Percentiles rank a stretch among this genome's conserved stretches.
phyloP scores from a whole-genome alignment of 306 rosid genomes.

The Lotus japonicus region DNA sequence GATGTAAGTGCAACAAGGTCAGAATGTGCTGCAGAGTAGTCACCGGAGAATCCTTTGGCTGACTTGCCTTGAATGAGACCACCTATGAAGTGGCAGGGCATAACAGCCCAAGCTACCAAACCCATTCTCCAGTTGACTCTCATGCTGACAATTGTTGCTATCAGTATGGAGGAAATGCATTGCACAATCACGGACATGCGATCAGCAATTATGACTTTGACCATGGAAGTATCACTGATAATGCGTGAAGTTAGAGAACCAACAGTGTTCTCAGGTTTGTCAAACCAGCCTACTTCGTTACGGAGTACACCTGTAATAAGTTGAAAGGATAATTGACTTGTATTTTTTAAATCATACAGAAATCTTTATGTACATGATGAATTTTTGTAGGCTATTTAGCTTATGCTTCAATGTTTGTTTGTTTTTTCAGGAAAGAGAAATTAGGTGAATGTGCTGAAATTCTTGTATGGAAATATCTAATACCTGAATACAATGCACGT shows the following conservation, averaged over 20 bases:
- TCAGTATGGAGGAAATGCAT: conserved; percentile 77
- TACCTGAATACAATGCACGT: conserved; percentile 69
- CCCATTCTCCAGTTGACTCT: conserved; percentile 76
- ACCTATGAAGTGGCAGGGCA: conserved; percentile 98
- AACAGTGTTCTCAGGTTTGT: conserved; percentile 64
- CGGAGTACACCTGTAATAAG: conserved; percentile 52
- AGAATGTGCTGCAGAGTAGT: conserved; percentile 60
- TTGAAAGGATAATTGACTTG: neutral
- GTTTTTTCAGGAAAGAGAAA: neutral
- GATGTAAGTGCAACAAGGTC: conserved; percentile 71
- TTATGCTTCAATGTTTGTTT: neutral
- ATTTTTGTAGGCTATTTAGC: conserved; percentile 2
- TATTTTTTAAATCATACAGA: neutral
- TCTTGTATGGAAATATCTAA: neutral
- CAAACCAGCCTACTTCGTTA: conserved; percentile 87
- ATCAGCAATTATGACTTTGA: conserved; percentile 75
- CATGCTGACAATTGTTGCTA: conserved; percentile 83
- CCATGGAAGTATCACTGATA: conserved; percentile 70
- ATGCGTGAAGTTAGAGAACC: conserved; percentile 72
- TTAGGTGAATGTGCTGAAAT: neutral
- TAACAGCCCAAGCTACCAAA: conserved; percentile 92
- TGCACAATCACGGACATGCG: conserved; percentile 84
- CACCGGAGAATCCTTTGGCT: conserved; percentile 83
- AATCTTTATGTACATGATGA: neutral
- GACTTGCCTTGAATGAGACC: conserved; percentile 89